Evolutionary conservation across 1,284 basidiomycete genomes (phyloP), one percentile per base, ranked within the genome.

Genomic region (Cutaneotrichosporon cavernicola): DNA sequence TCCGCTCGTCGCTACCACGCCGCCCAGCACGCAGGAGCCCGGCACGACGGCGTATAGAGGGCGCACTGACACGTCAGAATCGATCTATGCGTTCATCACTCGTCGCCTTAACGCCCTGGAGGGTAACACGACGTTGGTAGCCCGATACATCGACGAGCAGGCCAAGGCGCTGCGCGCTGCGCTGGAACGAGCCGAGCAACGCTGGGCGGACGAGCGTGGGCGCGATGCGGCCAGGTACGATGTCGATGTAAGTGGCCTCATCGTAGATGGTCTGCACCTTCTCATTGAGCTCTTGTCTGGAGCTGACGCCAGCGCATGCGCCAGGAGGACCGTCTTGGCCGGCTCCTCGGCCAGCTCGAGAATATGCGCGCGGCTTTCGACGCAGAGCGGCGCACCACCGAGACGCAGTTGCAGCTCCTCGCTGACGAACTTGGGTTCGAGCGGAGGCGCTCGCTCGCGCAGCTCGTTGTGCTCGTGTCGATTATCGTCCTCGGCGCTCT

Each of bases 81-180:
- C 92, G 0, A 96, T 99, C 72, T 99, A 97, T 74, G 89, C 93
- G 11, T 92, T 90, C 11, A 99, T 99, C 72, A 94, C 94, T 86
- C 96, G 97, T 69, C 88, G 94, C 2, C 85, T 99, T 14, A 86
- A 86, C 7, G 87, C 87, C 7, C 85, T 99, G 5, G 96, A 99
- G 76, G 85, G 86, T 8, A 97, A 97, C 73, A 90, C 92, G 49
- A 93, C 91, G 0, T 83, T 98, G 1, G 90, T 92, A 60, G 86
- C 89, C 57, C 85, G 88, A 21, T 99, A 97, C 76, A 88, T 97
- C 30, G 92, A 96, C 73, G 92, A 96, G 74, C 95, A 97, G 76
- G 90, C 89, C 0, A 82, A 85, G 22, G 86, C 88, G 40, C 85
- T 97, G 40, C 84, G 91, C 7, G 88, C 90, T 50, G 86, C 91